These are phyloP conservation scores for Vanrija humicola DNA, from an alignment of 1,284 basidiomycete species.

Conservation along the genomic window DNA sequence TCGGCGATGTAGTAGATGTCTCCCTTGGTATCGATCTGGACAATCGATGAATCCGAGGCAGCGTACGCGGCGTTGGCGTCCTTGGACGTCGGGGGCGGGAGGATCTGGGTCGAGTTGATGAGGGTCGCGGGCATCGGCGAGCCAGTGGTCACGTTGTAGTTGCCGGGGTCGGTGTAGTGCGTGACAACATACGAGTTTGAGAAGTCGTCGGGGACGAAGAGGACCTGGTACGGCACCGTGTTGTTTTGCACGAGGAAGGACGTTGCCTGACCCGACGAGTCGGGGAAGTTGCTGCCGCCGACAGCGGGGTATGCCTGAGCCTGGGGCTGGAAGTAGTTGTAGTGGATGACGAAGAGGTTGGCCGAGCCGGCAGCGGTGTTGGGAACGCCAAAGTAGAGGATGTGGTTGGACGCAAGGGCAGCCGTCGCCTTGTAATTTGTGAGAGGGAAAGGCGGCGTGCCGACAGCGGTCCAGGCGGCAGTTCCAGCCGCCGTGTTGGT, in stretches of 20 bases:
- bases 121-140: conserved; percentile 39
- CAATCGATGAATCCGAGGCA: conserved; percentile 63
- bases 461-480: conserved; percentile 61
- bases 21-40: conserved; percentile 70
- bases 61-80: conserved; percentile 68
- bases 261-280: conserved; percentile 65
- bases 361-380: conserved; percentile 62
- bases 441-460: conserved; percentile 56
- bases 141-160: conserved; percentile 29
- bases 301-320: conserved; percentile 60
- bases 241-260: conserved; percentile 66
- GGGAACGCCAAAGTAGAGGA: conserved; percentile 70
- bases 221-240: conserved; percentile 69
- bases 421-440: conserved; percentile 34
- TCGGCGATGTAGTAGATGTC: conserved; percentile 66
- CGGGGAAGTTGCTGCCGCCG: conserved; percentile 62
- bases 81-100: conserved; percentile 64
- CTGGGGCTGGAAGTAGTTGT: conserved; percentile 73
- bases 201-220: conserved; percentile 76
- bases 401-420: conserved; percentile 45
- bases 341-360: conserved; percentile 82
- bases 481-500: conserved; percentile 58
- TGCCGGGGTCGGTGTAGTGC: conserved; percentile 47
- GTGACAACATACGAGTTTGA: conserved; percentile 69
- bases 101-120: conserved; percentile 68